A percentile compares a stretch with the other conserved stretches of the same genome.
Evolutionary conservation across 805 yeast genomes (phyloP).

Genomic region (Saturnispora quitensis): DNA sequence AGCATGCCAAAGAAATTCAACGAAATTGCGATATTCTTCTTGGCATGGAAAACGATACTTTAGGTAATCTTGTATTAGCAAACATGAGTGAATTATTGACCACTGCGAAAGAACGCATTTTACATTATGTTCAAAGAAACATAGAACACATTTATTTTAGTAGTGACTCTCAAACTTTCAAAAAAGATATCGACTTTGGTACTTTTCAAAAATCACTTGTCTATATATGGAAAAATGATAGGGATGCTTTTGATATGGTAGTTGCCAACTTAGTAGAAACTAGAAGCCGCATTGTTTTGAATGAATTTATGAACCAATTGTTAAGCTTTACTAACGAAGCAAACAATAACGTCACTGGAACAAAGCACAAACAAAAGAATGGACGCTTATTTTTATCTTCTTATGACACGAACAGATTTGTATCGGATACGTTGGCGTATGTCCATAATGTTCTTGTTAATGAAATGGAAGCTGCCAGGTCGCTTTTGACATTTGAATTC

Average conservation of each 20-base stretch:
- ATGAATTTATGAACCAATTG: slow-evolving; percentile 58
- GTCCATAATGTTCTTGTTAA: slow-evolving; percentile 79
- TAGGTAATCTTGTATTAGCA: slow-evolving; percentile 58
- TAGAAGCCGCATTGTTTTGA: slow-evolving; percentile 54
- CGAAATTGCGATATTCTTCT: slow-evolving; percentile 62
- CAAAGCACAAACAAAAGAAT: slow-evolving; percentile 29
- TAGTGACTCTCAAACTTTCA: slow-evolving; percentile 4
- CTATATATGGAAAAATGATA: slow-evolving; percentile 28
- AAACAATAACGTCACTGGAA: neutral
- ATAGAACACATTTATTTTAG: slow-evolving; percentile 20
- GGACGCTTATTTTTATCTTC: slow-evolving; percentile 43
- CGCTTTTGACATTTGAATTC: slow-evolving; percentile 42
- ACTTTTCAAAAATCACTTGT: slow-evolving; percentile 25
- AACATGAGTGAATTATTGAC: slow-evolving; percentile 45
- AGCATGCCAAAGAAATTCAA: slow-evolving; percentile 55
- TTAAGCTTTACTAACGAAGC: slow-evolving; percentile 27
- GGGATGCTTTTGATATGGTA: slow-evolving; percentile 48
- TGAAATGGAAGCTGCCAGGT: slow-evolving; percentile 68
- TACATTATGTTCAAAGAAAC: slow-evolving; percentile 29
- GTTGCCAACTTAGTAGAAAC: slow-evolving; percentile 55
- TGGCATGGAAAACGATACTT: slow-evolving; percentile 54
- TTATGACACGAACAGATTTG: slow-evolving; percentile 71
- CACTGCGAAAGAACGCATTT: slow-evolving; percentile 45
- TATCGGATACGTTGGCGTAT: slow-evolving; percentile 85
- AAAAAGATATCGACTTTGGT: neutral